Conservation (phyloP, 306 rosid species). For the Cicer cuneatum region DNA sequence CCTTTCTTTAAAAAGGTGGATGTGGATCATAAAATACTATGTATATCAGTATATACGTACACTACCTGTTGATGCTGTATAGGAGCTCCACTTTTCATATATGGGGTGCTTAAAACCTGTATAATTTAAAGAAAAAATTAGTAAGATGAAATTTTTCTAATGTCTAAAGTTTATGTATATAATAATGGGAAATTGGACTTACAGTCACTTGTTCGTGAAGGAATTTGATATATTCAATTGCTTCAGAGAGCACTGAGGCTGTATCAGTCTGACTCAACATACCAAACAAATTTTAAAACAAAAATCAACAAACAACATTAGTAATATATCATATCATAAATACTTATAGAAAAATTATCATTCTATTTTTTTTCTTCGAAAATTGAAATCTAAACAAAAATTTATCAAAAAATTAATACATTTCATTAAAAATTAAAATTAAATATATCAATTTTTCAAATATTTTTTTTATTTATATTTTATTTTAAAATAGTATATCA, state of each 20-base stretch:
- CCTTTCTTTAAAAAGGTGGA: no score
- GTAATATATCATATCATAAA: neutral
- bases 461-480: no score
- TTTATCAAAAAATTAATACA: no score
- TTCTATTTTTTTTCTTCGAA: no score
- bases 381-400: no score
- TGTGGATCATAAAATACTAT: no score
- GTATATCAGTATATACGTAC: no score
- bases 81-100: constrained; percentile 91
- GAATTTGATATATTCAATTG: constrained; percentile 90
- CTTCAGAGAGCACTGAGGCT: constrained; percentile 99
- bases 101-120: constrained; percentile 83
- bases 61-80: constrained; percentile 77
- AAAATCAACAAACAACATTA: constrained; percentile 28
- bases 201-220: constrained; percentile 93
- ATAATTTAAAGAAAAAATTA: neutral
- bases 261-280: constrained; percentile 90
- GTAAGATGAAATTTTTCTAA: neutral
- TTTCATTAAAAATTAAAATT: no score
- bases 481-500: no score
- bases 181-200: constrained; percentile 54
- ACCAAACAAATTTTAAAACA: constrained; percentile 36
- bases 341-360: no score
- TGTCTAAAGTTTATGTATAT: neutral
- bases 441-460: no score